Conservation (phyloP, 352 stramenopile species). For the Globisporangium rhizosaccharum region DNA sequence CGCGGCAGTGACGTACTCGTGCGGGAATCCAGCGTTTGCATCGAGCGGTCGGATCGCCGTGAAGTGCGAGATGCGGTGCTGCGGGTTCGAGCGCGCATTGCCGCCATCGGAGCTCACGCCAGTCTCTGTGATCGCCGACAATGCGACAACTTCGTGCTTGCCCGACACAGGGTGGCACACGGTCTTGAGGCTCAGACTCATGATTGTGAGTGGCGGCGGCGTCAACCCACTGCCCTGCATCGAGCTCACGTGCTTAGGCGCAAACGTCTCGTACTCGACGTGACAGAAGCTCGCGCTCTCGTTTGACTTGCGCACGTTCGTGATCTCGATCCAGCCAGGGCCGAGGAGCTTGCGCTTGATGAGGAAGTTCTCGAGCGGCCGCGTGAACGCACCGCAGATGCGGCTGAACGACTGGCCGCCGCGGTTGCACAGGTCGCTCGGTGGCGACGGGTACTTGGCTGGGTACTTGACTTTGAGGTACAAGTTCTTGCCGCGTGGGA, state of each 20-base stretch:
- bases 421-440: slow-evolving; percentile 72
- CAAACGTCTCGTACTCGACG: slow-evolving; percentile 90
- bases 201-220: slow-evolving; percentile 92
- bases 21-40: slow-evolving; percentile 52
- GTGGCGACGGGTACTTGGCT: slow-evolving; percentile 87
- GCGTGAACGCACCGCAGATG: slow-evolving; percentile 94
- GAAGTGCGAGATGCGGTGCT: slow-evolving; percentile 65
- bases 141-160: slow-evolving; percentile 93
- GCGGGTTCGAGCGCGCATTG: slow-evolving; percentile 19
- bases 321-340: slow-evolving; percentile 96
- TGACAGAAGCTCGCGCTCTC: slow-evolving; percentile 90
- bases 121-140: slow-evolving; percentile 75
- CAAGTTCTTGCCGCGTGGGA: slow-evolving; percentile 92
- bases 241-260: slow-evolving; percentile 87
- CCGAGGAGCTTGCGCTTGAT: slow-evolving; percentile 97
- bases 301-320: slow-evolving; percentile 67
- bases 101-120: slow-evolving; percentile 68
- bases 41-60: slow-evolving; percentile 77
- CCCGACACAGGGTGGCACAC: slow-evolving; percentile 95
- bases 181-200: slow-evolving; percentile 97
- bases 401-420: slow-evolving; percentile 91
- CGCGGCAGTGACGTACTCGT: slow-evolving; percentile 46
- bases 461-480: slow-evolving; percentile 98
- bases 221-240: slow-evolving; percentile 59
- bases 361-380: slow-evolving; percentile 96